These are phyloP conservation scores for Carex scoparia DNA, from an alignment of 176 grass and related monocot genomes.

Conservation along the genomic window DNA sequence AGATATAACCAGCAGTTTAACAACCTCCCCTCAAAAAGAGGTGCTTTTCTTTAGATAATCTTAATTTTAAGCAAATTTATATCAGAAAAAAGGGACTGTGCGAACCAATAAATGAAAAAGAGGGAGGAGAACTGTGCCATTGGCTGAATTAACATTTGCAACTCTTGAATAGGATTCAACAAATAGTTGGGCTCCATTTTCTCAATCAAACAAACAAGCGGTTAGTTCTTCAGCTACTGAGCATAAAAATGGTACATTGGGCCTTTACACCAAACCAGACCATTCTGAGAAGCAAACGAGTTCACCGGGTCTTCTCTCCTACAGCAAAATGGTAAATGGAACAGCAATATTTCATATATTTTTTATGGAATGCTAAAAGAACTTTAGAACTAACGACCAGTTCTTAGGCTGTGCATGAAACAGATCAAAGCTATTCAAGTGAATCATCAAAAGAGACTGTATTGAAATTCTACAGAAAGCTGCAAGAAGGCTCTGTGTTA, in stretches of 20 bases:
- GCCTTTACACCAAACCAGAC: neutral
- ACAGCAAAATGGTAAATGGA: slow-evolving; percentile 16
- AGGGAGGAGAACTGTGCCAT: neutral
- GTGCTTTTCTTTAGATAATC: neutral
- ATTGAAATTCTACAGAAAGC: slow-evolving; percentile 3
- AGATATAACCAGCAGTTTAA: slow-evolving; percentile 1
- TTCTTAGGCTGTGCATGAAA: slow-evolving; percentile 21
- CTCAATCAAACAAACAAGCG: slow-evolving; percentile 1
- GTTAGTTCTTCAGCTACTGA: neutral
- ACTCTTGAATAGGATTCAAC: slow-evolving; percentile 5
- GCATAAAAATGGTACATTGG: neutral
- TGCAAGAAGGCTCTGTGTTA: slow-evolving; percentile 16
- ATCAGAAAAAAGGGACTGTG: neutral
- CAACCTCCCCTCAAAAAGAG: neutral
- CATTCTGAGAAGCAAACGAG: neutral
- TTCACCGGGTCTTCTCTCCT: neutral
- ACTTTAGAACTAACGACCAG: slow-evolving; percentile 8
- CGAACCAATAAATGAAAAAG: neutral
- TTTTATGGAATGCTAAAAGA: neutral
- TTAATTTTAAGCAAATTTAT: neutral
- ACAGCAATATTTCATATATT: slow-evolving; percentile 7
- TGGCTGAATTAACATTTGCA: slow-evolving; percentile 7
- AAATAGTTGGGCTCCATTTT: slow-evolving; percentile 15
- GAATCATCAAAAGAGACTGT: neutral
- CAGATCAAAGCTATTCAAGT: slow-evolving; percentile 1